Evolutionary conservation across 805 yeast genomes (phyloP), one percentile per base, ranked within the genome.

Genomic region (Zygosaccharomyces lentus): DNA sequence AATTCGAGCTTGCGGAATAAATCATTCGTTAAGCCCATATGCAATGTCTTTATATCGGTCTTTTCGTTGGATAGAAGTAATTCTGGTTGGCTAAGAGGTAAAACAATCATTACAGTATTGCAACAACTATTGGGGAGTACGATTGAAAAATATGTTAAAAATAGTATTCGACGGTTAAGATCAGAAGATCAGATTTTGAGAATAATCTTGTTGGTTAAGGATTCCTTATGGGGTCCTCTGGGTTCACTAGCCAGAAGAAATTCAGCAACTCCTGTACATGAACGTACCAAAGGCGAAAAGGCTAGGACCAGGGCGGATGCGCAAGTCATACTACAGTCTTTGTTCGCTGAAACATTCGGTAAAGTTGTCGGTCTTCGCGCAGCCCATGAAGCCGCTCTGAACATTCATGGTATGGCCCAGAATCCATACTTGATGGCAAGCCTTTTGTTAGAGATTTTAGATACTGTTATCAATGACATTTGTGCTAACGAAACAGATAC

Each of bases 101-200:
- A 89, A 36, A 96, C 96, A 0, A 71, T 88, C 7, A 74, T 89
- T 31, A 80, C 88, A 4, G 78, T 90, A 3, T 67, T 90, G 43
- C 96, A 89, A 62, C 96, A 88, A 61, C 64, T 90, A 1, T 72
- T 90, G 31, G 97, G 97, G 0, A 85, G 91, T 2, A 84, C 96
- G 0, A 82, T 90, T 42, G 96, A 90, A 58, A 82, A 80, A 58
- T 78, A 76, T 44, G 73, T 80, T 4, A 67, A 81, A 34, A 76
- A 71, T 9, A 54, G 49, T 35, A 52, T 66, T n/a, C 37, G 36
- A 38, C 55, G 54, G 29, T 31, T 56, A 8, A 60, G 61, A 41
- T 54, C 67, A 9, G 62, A 65, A 37, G 72, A 74, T 24, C 71
- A 69, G 25, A 59, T 84, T 0, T 64, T 72, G n/a, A 75, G 72